Base-by-base conservation (phyloP, 495 filamentous ascomycete species). In the Xylaria scruposa region DNA sequence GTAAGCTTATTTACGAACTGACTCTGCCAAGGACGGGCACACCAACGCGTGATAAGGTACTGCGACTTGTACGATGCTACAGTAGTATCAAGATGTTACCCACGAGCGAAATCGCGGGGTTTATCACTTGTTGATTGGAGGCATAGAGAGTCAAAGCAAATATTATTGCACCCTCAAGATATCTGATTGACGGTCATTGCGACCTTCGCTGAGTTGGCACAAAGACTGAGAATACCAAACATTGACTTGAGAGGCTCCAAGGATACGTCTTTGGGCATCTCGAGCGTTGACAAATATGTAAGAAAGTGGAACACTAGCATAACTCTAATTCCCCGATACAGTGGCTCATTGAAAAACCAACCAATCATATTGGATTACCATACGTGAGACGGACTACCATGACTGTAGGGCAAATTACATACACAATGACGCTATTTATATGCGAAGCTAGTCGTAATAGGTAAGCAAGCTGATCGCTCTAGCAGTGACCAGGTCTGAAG, bases 211-310 rank as follows among this genome's bases (percentile, higher is more conserved):
- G 58, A 60, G 58, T 4, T 36, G 58, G 58, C 58, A 59, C 17
- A 17, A 60, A 38, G 19, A 38, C 33, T 60, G 58, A 60, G n/a
- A 17, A 63, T 24, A 63, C 38, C 21, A 1, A 42, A 29, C 36
- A 26, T 15, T 26, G 36, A 63, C 60, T 63, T 63, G 36, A 15
- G 36, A 24, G 36, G 60, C 60, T 60, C 58, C 26, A 4, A 56
- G 53, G 26, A 60, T 33, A 19, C 10, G 13, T 42, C n/a, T n/a
- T 40, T 19, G 58, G 29, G 8, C 19, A 31, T 9, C 65, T 19
- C 17, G 31, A 17, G 36, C 54, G 44, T 70, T 70, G 68, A 70
- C 68, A 70, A 70, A 70, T 70, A 62, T 70, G 58, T 40, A n/a
- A 54, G 58, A 31, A 54, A 31, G 56, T 67, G 65, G 65, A 56